Percentiles rank a stretch among this genome's conserved stretches.
Evolutionary conservation across 176 grass and related monocot genomes (phyloP).

Genomic region (Oryza meridionalis): DNA sequence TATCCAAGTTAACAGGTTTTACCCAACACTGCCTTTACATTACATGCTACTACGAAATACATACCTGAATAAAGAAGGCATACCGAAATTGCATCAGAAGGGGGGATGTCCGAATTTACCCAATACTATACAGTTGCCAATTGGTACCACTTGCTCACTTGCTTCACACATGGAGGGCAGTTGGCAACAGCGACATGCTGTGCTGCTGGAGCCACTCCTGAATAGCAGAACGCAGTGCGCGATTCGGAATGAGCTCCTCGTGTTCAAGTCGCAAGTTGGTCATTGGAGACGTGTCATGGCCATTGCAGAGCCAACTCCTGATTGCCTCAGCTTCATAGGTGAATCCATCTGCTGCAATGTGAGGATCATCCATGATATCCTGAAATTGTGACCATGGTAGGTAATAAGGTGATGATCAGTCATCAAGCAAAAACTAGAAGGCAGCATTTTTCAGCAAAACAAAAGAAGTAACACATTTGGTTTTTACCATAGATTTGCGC

Average conservation of each 20-base stretch:
- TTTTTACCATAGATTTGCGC: background rate
- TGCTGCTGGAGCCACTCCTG: constrained; percentile 53
- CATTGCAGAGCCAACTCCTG: constrained; percentile 32
- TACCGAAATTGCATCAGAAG: background rate
- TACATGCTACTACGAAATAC: background rate
- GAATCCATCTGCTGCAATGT: constrained; percentile 48
- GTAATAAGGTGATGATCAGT: background rate
- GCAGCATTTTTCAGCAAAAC: background rate
- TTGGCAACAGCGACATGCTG: background rate
- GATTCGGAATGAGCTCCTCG: constrained; percentile 38
- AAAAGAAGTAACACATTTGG: background rate
- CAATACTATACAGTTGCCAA: background rate
- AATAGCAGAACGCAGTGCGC: constrained; percentile 47
- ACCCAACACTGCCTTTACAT: background rate
- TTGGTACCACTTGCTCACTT: background rate
- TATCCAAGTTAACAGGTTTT: background rate
- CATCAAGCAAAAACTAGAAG: background rate
- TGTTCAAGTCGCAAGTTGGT: constrained; percentile 46
- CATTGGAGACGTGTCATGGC: constrained; percentile 45
- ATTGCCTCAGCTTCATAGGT: constrained; percentile 49
- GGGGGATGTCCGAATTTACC: background rate
- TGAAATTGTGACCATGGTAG: background rate
- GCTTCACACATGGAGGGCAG: background rate
- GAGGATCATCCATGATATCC: constrained; percentile 54
- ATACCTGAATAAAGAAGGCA: background rate